Evolutionary conservation across 106 monocot genomes (phyloP).

Genomic region (Acorus gramineus): DNA sequence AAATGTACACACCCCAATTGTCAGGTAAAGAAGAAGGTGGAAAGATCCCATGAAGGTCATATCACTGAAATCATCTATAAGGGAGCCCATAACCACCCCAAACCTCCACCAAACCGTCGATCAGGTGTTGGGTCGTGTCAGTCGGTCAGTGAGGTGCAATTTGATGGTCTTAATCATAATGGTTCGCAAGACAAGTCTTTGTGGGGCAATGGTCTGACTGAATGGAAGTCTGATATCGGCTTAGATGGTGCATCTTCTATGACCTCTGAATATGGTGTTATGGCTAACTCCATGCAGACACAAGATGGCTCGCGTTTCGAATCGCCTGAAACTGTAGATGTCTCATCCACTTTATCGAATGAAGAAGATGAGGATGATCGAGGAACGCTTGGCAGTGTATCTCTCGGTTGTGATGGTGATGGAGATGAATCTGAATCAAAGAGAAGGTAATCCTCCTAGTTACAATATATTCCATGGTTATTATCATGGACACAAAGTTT

Average conservation of each 20-base stretch:
- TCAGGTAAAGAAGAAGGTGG: conserved; percentile 33
- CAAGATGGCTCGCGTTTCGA: conserved; percentile 15
- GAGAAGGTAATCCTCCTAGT: conserved; percentile 25
- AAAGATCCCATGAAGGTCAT: conserved; percentile 30
- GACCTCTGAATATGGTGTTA: conserved; percentile 5
- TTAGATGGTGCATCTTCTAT: conserved; percentile 7
- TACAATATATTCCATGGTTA: no score
- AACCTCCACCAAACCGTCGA: conserved; percentile 13
- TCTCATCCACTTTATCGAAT: conserved; percentile 24
- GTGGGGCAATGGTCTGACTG: conserved; percentile 14
- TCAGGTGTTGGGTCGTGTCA: not conserved
- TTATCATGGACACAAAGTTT: no score
- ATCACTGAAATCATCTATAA: conserved; percentile 41
- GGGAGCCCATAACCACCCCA: conserved; percentile 31
- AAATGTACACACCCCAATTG: conserved; percentile 35
- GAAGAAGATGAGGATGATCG: conserved; percentile 29
- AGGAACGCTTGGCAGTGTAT: conserved; percentile 13
- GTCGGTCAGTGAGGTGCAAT: not conserved
- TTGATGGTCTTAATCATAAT: conserved; percentile 3
- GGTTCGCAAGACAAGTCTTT: conserved; percentile 4
- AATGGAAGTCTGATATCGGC: conserved; percentile 21
- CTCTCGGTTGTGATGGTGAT: conserved; percentile 18
- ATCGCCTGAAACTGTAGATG: conserved; percentile 31
- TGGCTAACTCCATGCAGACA: conserved; percentile 4
- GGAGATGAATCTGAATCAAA: conserved; percentile 39